Base-by-base conservation (phyloP, 1,284 basidiomycete genomes). In the Boletus nobilissimus region DNA sequence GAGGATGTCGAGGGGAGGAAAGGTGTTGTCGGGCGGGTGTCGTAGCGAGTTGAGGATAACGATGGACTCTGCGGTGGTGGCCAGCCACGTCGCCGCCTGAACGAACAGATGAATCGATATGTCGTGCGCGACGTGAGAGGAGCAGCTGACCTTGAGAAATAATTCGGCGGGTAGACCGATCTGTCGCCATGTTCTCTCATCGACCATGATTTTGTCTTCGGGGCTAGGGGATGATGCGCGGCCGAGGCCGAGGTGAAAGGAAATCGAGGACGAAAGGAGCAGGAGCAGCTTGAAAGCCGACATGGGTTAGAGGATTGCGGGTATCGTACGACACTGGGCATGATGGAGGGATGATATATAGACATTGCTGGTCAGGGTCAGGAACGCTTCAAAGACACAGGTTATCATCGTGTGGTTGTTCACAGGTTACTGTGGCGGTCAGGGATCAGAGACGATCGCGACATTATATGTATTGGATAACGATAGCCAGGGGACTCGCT, bases 221-320 rank as follows among this genome's bases (percentile, higher is more conserved):
- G 51, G 26, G 19, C 63, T 40, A 3, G 22, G 24, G 1, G 70
- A 39, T 1, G 60, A 19, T 8, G 72, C 7, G 24, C 26, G 16
- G 5, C 24, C n/a, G 11, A 80, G 76, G 38, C 69, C 69, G 19
- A 80, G 11, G 32, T 80, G 76, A 36, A 64, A 80, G 16, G 79
- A 74, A 3, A 65, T 6, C 4, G 76, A 74, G 13, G 76, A 75
- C 10, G 39, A 32, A 5, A 80, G 36, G 8, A 80, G 32, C 0
- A 80, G 29, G 7, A 69, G 66, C 3, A 80, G 36, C 36, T 80
- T 80, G 43, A 80, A 7, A 14, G 24, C 5, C 10, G 60, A 62
- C 60, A 62, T 60, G 57, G 60, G 32, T 14, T 6, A 36, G 60
- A 26, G 11, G 19, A 24, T 29, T 7, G n/a, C 51, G 29, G 26